Evolutionary conservation across 805 yeast species (phyloP), one percentile per base, ranked within the genome.

Genomic region (Diddensiella caesifluorescens): DNA sequence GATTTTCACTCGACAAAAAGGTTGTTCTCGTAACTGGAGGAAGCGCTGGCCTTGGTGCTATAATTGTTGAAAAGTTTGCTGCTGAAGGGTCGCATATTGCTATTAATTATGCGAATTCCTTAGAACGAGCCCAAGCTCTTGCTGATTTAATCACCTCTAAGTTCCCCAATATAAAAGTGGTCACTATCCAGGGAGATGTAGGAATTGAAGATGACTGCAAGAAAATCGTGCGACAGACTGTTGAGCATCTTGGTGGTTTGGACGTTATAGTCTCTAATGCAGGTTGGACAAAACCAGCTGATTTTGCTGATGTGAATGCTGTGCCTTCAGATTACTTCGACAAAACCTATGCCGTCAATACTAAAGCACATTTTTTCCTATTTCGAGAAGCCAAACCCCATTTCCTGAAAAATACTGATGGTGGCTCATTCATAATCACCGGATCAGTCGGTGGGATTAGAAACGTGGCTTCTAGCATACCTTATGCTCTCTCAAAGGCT

Each of bases 11-110:
- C 7, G 15, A 29, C 7, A 29, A 29, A 13, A 65, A 68, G 47
- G 45, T 44, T 12, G 51, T 47, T 5, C 30, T 54, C 28, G 49
- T 73, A 23, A 68, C 79, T 4, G 80, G 80, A 10, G 77, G 73
- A 5, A 66, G 74, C 16, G 65, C 70, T 16, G 80, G 79, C 3
- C 73, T 75, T 42, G 79, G 79, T 1, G 65, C 64, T 15, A 71
- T 68, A 38, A 66, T 71, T 29, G 75, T 72, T 19, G 54, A 57
- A 29, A 76, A 70, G 22, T 59, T 72, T 28, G 76, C 74, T 1
- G 63, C 62, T 41, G 58, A 64, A 4, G 70, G 69, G 15, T 72
- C 74, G 21, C 69, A 69, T n/a, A 61, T 68, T 3, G 63, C 65
- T 41, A 57, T 47, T 23, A 49, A 40, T 22, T 52, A 52, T 34